Conservation (phyloP, 78 protist genomes). For the Creolimax fragrantissima region DNA sequence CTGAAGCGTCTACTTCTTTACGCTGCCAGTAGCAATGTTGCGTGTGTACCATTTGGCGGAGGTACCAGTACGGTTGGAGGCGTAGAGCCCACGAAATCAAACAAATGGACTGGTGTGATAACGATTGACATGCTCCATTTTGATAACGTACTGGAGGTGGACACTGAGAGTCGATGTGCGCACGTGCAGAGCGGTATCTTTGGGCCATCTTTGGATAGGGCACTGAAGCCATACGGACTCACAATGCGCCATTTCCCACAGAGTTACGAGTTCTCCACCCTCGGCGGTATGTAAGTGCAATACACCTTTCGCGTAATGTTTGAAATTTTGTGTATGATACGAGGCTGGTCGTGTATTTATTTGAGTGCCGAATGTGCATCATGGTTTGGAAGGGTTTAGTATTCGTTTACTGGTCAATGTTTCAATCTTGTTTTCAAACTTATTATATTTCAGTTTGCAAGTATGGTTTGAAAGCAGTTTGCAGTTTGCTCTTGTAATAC, state of each 20-base stretch:
- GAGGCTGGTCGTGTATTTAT: no score
- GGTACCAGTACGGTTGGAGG: not conserved
- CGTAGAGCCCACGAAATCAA: not conserved
- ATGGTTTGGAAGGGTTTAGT: no score
- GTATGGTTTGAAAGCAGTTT: no score
- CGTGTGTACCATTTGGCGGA: not conserved
- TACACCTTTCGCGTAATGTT: no score
- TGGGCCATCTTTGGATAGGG: not conserved
- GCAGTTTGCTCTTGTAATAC: no score
- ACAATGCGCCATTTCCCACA: not conserved
- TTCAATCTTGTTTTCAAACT: no score
- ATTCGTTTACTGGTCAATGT: no score
- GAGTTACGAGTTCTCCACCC: not conserved
- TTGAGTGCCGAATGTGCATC: no score
- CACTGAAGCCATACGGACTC: not conserved
- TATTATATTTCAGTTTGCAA: no score
- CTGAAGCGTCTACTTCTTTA: not conserved
- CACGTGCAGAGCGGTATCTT: not conserved
- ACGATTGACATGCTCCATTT: not conserved
- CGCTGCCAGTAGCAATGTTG: not conserved
- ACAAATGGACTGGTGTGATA: not conserved
- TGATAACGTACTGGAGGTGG: not conserved
- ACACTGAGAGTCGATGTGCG: not conserved
- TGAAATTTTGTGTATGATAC: no score
- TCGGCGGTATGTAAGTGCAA: not conserved